phyloP scores from a whole-genome alignment of 2,329 filamentous ascomycete species.

The Aspergillus ochraceus region DNA sequence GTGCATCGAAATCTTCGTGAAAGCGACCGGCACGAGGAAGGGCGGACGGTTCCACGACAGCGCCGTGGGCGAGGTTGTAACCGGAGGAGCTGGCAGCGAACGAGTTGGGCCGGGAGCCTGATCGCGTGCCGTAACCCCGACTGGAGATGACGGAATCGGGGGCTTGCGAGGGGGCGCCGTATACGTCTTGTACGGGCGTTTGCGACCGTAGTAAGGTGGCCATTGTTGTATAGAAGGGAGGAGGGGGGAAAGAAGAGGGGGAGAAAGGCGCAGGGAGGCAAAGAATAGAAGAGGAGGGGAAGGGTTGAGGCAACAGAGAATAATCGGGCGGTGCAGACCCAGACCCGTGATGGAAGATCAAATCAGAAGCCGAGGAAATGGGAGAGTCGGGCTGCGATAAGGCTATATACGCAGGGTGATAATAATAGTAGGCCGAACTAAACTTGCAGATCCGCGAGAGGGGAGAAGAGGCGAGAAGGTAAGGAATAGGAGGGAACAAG shows the following conservation, averaged over 20 bases:
- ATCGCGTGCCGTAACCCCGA: slow-evolving; percentile 33
- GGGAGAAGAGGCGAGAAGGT: background rate
- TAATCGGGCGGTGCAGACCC: slow-evolving; percentile 18
- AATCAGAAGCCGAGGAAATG: slow-evolving; percentile 2
- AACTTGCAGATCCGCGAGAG: background rate
- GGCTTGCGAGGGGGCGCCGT: slow-evolving; percentile 30
- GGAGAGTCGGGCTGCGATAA: slow-evolving; percentile 6
- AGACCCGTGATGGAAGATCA: slow-evolving; percentile 16
- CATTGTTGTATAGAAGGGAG: slow-evolving; percentile 28
- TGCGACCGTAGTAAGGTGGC: slow-evolving; percentile 39
- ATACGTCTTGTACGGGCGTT: slow-evolving; percentile 42
- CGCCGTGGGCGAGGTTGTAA: slow-evolving; percentile 37
- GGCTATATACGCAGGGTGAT: slow-evolving; percentile 8
- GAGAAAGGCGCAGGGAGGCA: background rate
- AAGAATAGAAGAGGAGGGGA: slow-evolving; percentile 2
- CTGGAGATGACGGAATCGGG: slow-evolving; percentile 30
- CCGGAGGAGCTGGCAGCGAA: slow-evolving; percentile 37
- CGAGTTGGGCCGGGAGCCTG: slow-evolving; percentile 43
- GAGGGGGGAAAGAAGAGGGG: slow-evolving; percentile 19
- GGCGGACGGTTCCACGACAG: slow-evolving; percentile 31
- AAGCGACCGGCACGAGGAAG: slow-evolving; percentile 39
- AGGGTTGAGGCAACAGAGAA: slow-evolving; percentile 4
- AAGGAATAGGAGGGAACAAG: slow-evolving; percentile 5
- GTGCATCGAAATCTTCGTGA: slow-evolving; percentile 39
- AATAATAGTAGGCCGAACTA: slow-evolving; percentile 4